These are phyloP conservation scores for Obelidium mucronatum DNA, from an alignment of 192 early-diverging fungal species.

Conservation along the genomic window DNA sequence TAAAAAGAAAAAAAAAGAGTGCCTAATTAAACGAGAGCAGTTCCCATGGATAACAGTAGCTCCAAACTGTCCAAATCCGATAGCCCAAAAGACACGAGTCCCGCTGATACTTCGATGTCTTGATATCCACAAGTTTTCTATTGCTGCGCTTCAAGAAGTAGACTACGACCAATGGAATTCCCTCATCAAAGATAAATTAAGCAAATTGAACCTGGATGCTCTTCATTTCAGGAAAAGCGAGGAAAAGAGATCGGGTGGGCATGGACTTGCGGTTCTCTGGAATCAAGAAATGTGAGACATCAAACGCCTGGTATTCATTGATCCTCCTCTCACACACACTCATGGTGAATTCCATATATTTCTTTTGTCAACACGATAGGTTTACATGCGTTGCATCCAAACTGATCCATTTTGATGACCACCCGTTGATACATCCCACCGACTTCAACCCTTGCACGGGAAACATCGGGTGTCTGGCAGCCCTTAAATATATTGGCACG, in stretches of 20 bases:
- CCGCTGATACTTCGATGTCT: background rate
- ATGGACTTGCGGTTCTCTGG: conserved; percentile 16
- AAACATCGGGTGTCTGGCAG: background rate
- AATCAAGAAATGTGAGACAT: background rate
- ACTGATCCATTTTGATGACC: conserved; percentile 3
- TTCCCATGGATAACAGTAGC: background rate
- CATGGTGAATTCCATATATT: no score
- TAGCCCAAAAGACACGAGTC: background rate
- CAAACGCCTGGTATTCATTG: background rate
- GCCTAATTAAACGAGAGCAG: conserved; percentile 15
- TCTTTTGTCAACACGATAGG: background rate
- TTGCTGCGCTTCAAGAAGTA: conserved; percentile 12
- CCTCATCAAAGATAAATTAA: background rate
- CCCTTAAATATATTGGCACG: background rate
- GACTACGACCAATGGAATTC: background rate
- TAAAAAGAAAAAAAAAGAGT: no score
- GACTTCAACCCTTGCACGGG: background rate
- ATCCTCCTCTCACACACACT: no score
- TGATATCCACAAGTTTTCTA: background rate
- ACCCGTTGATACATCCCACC: conserved; percentile 7
- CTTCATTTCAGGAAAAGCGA: background rate
- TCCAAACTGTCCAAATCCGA: background rate
- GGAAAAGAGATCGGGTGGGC: background rate
- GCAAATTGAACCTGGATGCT: background rate
- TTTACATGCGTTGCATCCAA: background rate